Evolutionary conservation across 495 filamentous ascomycete species (phyloP), one percentile per base, ranked within the genome.

Genomic region (Tetracladium marchalianum): DNA sequence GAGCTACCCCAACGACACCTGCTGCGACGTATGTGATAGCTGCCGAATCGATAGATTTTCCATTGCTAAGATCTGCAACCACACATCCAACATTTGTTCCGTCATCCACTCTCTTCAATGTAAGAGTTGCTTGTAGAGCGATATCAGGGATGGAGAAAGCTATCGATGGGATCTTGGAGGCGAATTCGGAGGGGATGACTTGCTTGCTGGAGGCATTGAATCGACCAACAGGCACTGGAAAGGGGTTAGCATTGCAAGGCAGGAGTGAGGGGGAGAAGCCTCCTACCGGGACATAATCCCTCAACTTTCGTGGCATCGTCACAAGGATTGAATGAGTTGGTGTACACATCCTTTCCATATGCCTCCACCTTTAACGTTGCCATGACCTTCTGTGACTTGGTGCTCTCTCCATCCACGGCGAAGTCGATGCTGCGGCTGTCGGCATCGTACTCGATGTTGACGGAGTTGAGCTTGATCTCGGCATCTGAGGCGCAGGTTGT

Each of bases 121-220:
- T 66, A 46, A 98, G 62, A 35, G 81, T 90, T 32, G 87, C 92
- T 63, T 85, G 68, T 31, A 90, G 89, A 36, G 90, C 87, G 43
- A 98, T 77, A 66, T 98, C 87, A 18, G 92, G 92, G 33, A 98
- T 71, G 44, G 76, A 75, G 65, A 97, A 98, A 4, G 92, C 92
- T 52, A 98, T 94, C 0, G 80, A 72, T 6, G 92, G 92, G 44
- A 98, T 90, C 60, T 84, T 61, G 47, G 69, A 74, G n/a, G 83
- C 82, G 59, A 79, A 88, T 36, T 76, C 55, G 0, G 71, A 51
- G 4, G 92, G 86, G 19, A 98, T 84, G 11, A 57, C 47, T 57
- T 89, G 78, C 0, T 58, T 61, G 9, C 90, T 90, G 19, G 63
- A 65, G 3, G 92, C 87, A 12, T 77, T 61, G 59, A 97, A 98